Evolutionary conservation across 176 grass and related monocot genomes (phyloP), one percentile per base, ranked within the genome.

Genomic region (Pontederia paniculata): DNA sequence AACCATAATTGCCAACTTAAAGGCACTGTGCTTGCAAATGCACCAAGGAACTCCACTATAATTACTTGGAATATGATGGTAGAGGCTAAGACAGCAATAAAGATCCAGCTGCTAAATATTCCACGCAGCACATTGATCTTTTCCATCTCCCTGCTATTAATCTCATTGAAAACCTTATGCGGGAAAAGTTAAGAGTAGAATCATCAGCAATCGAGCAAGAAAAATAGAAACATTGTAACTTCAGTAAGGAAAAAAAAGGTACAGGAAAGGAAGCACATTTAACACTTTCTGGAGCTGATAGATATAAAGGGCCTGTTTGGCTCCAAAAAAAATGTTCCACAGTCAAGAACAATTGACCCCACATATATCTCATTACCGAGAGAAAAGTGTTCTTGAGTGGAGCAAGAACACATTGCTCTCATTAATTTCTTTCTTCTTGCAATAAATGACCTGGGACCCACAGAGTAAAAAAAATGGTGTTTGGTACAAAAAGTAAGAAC

Each of bases 141-240:
- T 54, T 97, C 74, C 86, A 97, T 87, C 41, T 97, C 86, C 53
- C 86, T 78, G 52, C 93, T 97, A 65, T 90, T 97, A 74, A 97
- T 83, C 81, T 97, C 93, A 13, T 97, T 97, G 77, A 97, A 97
- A 0, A 97, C 93, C 93, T 97, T 46, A 42, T 8, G 18, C 9
- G 72, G 49, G 12, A 62, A 41, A 57, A 10, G 31, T 57, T 47
- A 8, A 19, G 15, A 14, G 9, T 47, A 5, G 9, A 63, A 22
- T 47, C 5, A 7, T n/a, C 15, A 43, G 41, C 9, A 44, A 41
- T 11, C 22, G 9, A 21, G 13, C 54, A 22, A 12, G 9, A 56
- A 23, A 5, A 56, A 56, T 12, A 12, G 52, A 23, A 5, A 56
- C 8, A 12, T 23, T 10, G 17, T 3, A 16, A n/a, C 5, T 17